Base-by-base conservation (phyloP, 352 stramenopile species). In the Pythium periplocum region DNA sequence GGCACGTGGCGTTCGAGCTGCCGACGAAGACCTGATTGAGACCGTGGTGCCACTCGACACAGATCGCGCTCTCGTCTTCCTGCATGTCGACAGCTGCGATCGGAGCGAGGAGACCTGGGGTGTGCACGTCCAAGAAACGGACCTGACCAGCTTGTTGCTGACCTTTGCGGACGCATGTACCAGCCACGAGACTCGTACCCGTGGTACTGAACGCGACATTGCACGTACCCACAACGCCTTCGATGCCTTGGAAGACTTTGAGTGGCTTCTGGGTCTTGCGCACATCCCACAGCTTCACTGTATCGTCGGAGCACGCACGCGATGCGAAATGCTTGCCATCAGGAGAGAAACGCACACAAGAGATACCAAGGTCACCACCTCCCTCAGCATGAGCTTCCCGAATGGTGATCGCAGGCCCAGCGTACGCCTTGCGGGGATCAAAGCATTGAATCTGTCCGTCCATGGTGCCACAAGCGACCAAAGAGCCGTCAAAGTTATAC, bases 1-100 rank as follows among this genome's bases (percentile, higher is more conserved):
- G 79, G 10, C 79, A 87, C 33, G 53, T 62, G 31, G 73, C 80
- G 3, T 58, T 84, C 2, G 79, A 91, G 52, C 67, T 82, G 4
- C 83, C 83, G 2, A 92, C 78, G 54, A 91, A 86, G 48, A 94
- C 41, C 52, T 95, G 82, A 53, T 92, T 89, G 64, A 95, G 90
- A 2, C 74, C 75, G 32, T 81, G 59, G 40, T 95, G 84, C 84
- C 84, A 95, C 57, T 91, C 78, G 37, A 95, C 84, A 30, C 78
- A 88, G 26, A 95, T 62, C 1, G 79, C 84, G 56, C 82, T 95
- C 51, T 95, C 82, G 48, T 95, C 81, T 48, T 73, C 54, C 11
- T 85, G 62, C 84, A 95, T 90, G 34, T 83, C 66, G 37, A 93
- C 68, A 33, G 57, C 68, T 38, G 72, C 69, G 11, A 95, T 64